A percentile compares a stretch with the other conserved stretches of the same genome.
phyloP scores from a whole-genome alignment of 2,329 filamentous ascomycete species.

The Paecilomyces fulvus region DNA sequence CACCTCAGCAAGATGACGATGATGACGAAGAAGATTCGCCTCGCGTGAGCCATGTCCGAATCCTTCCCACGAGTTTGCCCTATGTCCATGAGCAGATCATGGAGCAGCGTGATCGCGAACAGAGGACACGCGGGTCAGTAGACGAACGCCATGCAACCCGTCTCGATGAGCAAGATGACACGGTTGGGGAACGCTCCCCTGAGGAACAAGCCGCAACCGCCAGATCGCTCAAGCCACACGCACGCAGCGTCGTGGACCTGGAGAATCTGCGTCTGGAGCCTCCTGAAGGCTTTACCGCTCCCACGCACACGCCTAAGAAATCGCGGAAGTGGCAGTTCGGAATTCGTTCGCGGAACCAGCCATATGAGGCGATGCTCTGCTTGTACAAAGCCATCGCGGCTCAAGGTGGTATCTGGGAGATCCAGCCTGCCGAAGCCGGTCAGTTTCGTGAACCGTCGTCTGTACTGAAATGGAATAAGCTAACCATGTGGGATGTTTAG shows the following conservation, averaged over 20 bases:
- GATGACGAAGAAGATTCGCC: constrained; percentile 34
- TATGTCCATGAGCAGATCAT: constrained; percentile 87
- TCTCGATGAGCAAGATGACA: constrained; percentile 6
- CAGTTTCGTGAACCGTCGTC: constrained; percentile 6
- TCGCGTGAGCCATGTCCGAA: constrained; percentile 76
- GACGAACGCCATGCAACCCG: constrained; percentile 30
- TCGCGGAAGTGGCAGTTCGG: constrained; percentile 96
- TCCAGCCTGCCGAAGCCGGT: constrained; percentile 38
- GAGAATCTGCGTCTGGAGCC: constrained; percentile 53
- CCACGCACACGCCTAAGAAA: constrained; percentile 43
- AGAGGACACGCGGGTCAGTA: constrained; percentile 30
- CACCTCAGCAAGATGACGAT: constrained; percentile 15
- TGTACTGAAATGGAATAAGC: constrained; percentile 1
- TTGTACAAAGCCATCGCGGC: constrained; percentile 88
- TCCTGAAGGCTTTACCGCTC: constrained; percentile 45
- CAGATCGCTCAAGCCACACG: constrained; percentile 76
- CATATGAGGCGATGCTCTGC: constrained; percentile 87
- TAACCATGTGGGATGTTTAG: constrained; percentile 5
- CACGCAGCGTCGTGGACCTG: constrained; percentile 59
- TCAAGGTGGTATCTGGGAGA: constrained; percentile 81
- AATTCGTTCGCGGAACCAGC: constrained; percentile 86
- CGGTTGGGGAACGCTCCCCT: constrained; percentile 29
- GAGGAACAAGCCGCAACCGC: constrained; percentile 76
- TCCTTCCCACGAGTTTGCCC: constrained; percentile 83
- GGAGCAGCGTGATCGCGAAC: constrained; percentile 44